These are phyloP conservation scores for Trifolium subterraneum DNA, from an alignment of 306 rosid species.

Conservation along the genomic window DNA sequence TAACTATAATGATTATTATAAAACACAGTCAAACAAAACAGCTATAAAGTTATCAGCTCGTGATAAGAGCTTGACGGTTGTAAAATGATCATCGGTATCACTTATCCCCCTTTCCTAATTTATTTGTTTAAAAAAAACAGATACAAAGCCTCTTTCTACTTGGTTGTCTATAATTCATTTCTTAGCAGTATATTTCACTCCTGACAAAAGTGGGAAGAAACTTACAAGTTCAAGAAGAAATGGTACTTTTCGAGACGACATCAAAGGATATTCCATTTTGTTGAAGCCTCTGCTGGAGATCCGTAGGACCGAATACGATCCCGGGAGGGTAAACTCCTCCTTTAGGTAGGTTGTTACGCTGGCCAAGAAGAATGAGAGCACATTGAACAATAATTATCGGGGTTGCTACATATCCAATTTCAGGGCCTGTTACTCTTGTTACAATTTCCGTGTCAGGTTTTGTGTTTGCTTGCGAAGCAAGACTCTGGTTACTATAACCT, in stretches of 20 bases:
- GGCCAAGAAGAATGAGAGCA: slow-evolving; percentile 74
- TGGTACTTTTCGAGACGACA: slow-evolving; percentile 60
- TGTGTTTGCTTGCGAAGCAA: slow-evolving; percentile 49
- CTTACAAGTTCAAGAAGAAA: slow-evolving; percentile 52
- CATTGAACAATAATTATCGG: slow-evolving; percentile 84
- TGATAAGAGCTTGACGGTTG: too few relatives aligned
- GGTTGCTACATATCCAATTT: slow-evolving; percentile 83
- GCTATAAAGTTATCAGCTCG: neutral
- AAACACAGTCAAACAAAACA: slow-evolving; percentile 1
- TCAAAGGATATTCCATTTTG: slow-evolving; percentile 85
- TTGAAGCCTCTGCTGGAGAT: slow-evolving; percentile 78
- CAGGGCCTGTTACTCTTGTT: slow-evolving; percentile 90
- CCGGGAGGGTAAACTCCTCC: slow-evolving; percentile 86
- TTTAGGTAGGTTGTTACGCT: slow-evolving; percentile 67
- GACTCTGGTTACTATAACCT: slow-evolving; percentile 57
- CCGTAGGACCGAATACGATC: slow-evolving; percentile 77
- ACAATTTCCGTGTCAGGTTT: slow-evolving; percentile 77
- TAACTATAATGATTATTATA: neutral
- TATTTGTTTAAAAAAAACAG: too few relatives aligned
- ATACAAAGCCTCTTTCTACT: neutral
- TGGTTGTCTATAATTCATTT: neutral
- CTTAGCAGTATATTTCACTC: neutral
- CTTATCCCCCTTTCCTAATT: too few relatives aligned
- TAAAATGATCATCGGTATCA: too few relatives aligned
- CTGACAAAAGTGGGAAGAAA: neutral